phyloP scores from a whole-genome alignment of 163 green algal species.

The Chlorella variabilis region DNA sequence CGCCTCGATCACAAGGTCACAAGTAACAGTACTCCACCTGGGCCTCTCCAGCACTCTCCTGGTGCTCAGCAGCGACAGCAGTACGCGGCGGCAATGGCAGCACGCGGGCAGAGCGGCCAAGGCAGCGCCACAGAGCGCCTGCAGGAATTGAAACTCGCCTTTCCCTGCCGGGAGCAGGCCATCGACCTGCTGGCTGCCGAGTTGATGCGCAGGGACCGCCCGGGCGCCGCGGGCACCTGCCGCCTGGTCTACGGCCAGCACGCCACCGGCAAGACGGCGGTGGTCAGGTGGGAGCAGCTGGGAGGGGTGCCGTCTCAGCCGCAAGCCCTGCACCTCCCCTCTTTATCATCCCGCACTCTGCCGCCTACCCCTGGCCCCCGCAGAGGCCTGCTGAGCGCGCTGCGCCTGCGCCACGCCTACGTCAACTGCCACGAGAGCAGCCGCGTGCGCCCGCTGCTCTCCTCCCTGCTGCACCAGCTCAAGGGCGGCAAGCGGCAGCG shows the following conservation, averaged over 20 bases:
- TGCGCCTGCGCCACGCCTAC: slow-evolving; percentile 44
- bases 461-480: slow-evolving; percentile 44
- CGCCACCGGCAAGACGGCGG: slow-evolving; percentile 64
- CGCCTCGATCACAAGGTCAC: too few relatives aligned
- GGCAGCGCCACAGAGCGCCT: too few relatives aligned
- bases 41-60: too few relatives aligned
- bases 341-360: too few relatives aligned
- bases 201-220: neutral
- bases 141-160: neutral
- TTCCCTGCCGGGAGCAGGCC: neutral
- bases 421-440: slow-evolving; percentile 48
- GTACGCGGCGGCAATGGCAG: too few relatives aligned
- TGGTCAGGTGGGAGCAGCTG: slow-evolving; percentile 47
- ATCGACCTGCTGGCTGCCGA: slow-evolving; percentile 18
- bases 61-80: too few relatives aligned
- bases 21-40: too few relatives aligned
- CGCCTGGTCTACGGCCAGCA: slow-evolving; percentile 52
- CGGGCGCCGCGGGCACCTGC: too few relatives aligned
- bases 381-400: slow-evolving; percentile 44
- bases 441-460: slow-evolving; percentile 34
- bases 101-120: too few relatives aligned
- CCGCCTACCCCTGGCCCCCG: neutral
- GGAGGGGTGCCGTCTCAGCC: neutral
- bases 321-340: too few relatives aligned
- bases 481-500: slow-evolving; percentile 41